Conservation (phyloP, 2,329 filamentous ascomycete genomes). For the Leptographium flavum region DNA sequence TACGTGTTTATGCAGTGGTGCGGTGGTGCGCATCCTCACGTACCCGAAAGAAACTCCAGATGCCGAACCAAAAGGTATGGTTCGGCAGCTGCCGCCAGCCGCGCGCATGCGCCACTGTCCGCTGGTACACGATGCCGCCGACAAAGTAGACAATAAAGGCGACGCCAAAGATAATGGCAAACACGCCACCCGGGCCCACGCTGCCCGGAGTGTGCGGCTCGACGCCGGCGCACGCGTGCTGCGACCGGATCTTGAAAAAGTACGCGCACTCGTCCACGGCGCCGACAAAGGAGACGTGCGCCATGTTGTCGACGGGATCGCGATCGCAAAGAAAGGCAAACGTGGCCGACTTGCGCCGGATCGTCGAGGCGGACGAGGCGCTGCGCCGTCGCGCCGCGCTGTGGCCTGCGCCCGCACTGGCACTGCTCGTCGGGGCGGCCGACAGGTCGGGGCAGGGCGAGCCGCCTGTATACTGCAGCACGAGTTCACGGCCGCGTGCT, state of each 20-base stretch:
- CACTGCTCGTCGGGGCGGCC: conserved; percentile 14
- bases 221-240: conserved; percentile 59
- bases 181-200: conserved; percentile 60
- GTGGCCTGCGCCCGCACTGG: conserved; percentile 17
- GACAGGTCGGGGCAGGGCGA: conserved; percentile 51
- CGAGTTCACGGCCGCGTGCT: conserved; percentile 57
- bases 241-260: conserved; percentile 83
- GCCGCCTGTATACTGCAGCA: conserved; percentile 63
- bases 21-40: conserved; percentile 17
- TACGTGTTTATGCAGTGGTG: not conserved
- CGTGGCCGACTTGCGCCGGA: conserved; percentile 60
- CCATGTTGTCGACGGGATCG: conserved; percentile 54
- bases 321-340: conserved; percentile 90
- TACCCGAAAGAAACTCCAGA: conserved; percentile 74
- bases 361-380: conserved; percentile 18
- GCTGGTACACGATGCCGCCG: conserved; percentile 89
- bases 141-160: conserved; percentile 79
- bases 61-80: conserved; percentile 81
- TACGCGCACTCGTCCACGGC: conserved; percentile 88
- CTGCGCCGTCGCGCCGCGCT: not conserved
- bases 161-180: conserved; percentile 67
- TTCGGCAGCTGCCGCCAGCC: conserved; percentile 95
- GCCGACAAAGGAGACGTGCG: conserved; percentile 71
- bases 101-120: conserved; percentile 83
- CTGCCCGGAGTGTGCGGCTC: conserved; percentile 60